Conservation (phyloP, 768 basidiomycete species). For the Kwoniella bestiolae region DNA sequence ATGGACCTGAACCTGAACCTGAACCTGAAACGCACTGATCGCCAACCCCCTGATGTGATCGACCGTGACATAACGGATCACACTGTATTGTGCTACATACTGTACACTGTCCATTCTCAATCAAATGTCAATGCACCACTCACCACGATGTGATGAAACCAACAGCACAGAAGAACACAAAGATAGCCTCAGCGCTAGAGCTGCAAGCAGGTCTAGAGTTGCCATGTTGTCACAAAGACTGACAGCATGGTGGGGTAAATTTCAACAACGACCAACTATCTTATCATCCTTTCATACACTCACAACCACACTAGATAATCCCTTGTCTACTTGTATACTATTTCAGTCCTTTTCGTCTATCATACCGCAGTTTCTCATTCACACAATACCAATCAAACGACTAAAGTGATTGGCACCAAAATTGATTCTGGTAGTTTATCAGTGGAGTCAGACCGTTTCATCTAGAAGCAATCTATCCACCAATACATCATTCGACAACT, state of each 20-base stretch:
- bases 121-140: background rate
- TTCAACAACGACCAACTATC: no score
- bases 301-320: no score
- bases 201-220: background rate
- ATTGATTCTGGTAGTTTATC: no score
- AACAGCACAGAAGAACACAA: background rate
- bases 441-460: no score
- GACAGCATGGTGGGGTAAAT: background rate
- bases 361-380: background rate
- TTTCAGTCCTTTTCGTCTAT: background rate
- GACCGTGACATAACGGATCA: background rate
- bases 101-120: background rate
- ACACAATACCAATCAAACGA: background rate
- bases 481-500: no score
- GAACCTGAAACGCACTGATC: conserved; percentile 8
- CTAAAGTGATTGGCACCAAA: no score
- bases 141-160: background rate
- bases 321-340: no score
- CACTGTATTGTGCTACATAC: no score
- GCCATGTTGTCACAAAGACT: background rate
- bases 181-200: background rate
- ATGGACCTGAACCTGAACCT: no score
- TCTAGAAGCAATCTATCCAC: no score
- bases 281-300: no score
- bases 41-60: background rate